Base-by-base conservation (phyloP, 2,329 filamentous ascomycete genomes). In the Cladosporium phlei region DNA sequence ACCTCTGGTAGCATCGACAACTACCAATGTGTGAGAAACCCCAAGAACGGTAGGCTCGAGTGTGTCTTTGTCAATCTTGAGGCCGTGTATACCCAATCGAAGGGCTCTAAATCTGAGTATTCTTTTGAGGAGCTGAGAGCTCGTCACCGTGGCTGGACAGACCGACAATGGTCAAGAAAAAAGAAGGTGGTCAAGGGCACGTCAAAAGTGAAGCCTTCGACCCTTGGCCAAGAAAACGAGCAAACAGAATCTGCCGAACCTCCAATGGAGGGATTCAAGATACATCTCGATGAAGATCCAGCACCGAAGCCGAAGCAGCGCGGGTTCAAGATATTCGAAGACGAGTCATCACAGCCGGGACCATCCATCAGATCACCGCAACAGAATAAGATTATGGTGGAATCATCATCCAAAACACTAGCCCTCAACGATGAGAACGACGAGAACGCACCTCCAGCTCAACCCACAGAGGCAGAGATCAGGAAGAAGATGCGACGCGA, bases 81-180 rank as follows among this genome's bases (percentile, higher is more conserved):
- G 63, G 81, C 83, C 24, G 77, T 97, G 25, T 97, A 97, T 60
- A 90, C 89, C 7, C 83, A 84, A 29, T 79, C 80, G 17, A 78
- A 86, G 50, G 76, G 81, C 1, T 61, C 63, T 46, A n/a, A n/a
- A n/a, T 81, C 81, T 24, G 91, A 96, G 66, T 77, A 86, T 52
- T 91, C 87, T 60, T 95, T 97, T 61, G 93, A 98, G 63, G 93
- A 98, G 68, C 70, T 98, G 17, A 82, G 89, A 69, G 91, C 91
- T 22, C 77, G 76, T 32, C 80, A 80, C 55, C 78, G 86, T 47
- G 91, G 91, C 1, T 82, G 78, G 77, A 65, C 78, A 50, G 62
- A 73, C 43, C 72, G 69, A 53, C 70, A 80, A 53, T 82, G 78
- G 78, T 60, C 58, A 55, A 43, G 59, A 56, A 59, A 65, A 20